Evolutionary conservation across 2,329 filamentous ascomycete genomes (phyloP).

Genomic region (Orbilia brochopaga): DNA sequence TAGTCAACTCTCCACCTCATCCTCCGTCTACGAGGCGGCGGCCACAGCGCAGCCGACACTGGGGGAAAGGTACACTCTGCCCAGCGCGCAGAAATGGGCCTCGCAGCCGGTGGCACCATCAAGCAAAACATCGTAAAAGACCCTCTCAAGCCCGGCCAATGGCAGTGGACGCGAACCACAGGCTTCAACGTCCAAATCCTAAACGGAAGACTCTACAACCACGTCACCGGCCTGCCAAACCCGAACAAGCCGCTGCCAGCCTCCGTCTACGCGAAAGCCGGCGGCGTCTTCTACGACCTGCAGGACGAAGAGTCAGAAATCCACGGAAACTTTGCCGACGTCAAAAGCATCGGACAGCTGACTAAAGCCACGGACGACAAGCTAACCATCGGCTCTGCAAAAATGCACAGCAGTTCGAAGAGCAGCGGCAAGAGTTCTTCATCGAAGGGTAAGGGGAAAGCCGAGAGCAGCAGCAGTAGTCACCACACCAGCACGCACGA

Average conservation of each 20-base stretch:
- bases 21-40: neutral
- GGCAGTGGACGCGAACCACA: constrained; percentile 14
- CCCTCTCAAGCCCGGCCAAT: constrained; percentile 18
- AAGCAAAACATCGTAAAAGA: constrained; percentile 58
- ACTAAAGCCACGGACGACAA: neutral
- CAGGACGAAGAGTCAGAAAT: constrained; percentile 52
- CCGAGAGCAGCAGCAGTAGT: neutral
- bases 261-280: constrained; percentile 56
- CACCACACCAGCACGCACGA: neutral
- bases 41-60: neutral
- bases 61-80: neutral
- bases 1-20: constrained; percentile 1
- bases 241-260: constrained; percentile 57
- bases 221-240: constrained; percentile 57
- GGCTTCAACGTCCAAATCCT: constrained; percentile 60
- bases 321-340: constrained; percentile 11
- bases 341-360: constrained; percentile 18
- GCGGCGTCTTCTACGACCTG: constrained; percentile 58
- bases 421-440: neutral
- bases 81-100: constrained; percentile 55
- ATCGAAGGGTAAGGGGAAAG: neutral
- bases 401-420: neutral
- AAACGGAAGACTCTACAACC: constrained; percentile 57
- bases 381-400: neutral
- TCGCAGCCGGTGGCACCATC: constrained; percentile 60